phyloP scores from a whole-genome alignment of 2,329 filamentous ascomycete species.

The Neospermospora avenae region DNA sequence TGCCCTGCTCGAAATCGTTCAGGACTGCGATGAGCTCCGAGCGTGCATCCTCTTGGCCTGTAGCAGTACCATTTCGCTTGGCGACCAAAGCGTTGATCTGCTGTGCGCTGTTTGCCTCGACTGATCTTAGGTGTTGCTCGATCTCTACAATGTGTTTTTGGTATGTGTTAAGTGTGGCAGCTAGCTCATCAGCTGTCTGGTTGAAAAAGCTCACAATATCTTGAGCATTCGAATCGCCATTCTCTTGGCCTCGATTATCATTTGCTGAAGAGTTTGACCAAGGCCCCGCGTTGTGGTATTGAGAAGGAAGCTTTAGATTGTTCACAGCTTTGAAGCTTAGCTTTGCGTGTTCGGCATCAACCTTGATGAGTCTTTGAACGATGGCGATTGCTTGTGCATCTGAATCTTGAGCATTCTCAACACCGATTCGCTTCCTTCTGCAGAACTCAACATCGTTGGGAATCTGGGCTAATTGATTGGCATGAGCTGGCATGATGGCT shows the following conservation, averaged over 20 bases:
- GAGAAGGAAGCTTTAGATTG: conserved; percentile 66
- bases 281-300: conserved; percentile 43
- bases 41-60: conserved; percentile 43
- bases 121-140: conserved; percentile 60
- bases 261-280: conserved; percentile 43
- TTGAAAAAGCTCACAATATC: conserved; percentile 65
- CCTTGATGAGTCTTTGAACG: conserved; percentile 54
- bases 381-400: conserved; percentile 59
- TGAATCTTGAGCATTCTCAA: conserved; percentile 59
- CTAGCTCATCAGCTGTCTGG: conserved; percentile 59
- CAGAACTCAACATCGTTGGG: conserved; percentile 63
- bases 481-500: conserved; percentile 61
- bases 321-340: conserved; percentile 71
- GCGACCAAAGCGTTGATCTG: conserved; percentile 54
- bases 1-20: conserved; percentile 62
- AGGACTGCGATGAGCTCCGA: conserved; percentile 56
- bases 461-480: conserved; percentile 61
- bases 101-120: conserved; percentile 58
- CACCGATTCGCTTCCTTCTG: conserved; percentile 56
- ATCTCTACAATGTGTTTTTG: conserved; percentile 60
- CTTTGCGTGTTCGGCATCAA: conserved; percentile 67
- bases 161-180: conserved; percentile 53
- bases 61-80: conserved; percentile 38
- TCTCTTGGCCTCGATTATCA: conserved; percentile 36
- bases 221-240: conserved; percentile 49